Evolutionary conservation across 2,329 filamentous ascomycete species (phyloP), one percentile per base, ranked within the genome.

Genomic region (Calycina marina): DNA sequence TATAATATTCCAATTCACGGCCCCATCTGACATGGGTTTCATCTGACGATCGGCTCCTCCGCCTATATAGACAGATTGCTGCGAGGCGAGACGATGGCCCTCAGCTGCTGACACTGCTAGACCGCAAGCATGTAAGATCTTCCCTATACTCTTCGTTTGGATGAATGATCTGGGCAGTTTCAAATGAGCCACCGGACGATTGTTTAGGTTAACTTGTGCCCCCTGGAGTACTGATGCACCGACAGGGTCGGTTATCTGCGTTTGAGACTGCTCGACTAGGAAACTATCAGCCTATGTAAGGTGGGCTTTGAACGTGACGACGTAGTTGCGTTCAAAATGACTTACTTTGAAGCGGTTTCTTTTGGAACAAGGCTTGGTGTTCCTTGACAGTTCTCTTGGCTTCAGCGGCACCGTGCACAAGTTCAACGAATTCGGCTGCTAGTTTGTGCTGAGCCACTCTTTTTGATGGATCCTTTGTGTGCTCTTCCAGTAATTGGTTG

Each of bases 361-460:
- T 59, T 14, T 56, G 54, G 44, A 70, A 72, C 37, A 71, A 53
- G 30, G 59, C 54, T 30, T 51, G 52, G 48, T 77, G 72, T 40
- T 64, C 59, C 17, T 55, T 37, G 37, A 74, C 71, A 5, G 82
- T 75, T 14, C 67, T 60, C 10, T 68, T 52, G 0, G 86, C 84
- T 39, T 68, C 67, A 5, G 65, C 48, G 0, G 61, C 52, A 10
- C 86, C 83, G 50, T 96, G 85, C 1, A 85, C 69, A 2, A 98
- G 65, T 30, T 77, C 68, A 1, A 92, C 62, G 14, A 96, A 77
- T 51, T 98, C 86, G 31, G 63, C 70, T 1, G 90, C 90, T 2
- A 98, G 69, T 1, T 67, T 60, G 50, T 93, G 86, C 46, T 98
- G 88, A 3, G 88, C 85, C 35, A 72, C 53, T 17, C 90, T 73